Evolutionary conservation across 202 grass and related monocot species (phyloP), one percentile per base, ranked within the genome.

Genomic region (Zizania palustris): DNA sequence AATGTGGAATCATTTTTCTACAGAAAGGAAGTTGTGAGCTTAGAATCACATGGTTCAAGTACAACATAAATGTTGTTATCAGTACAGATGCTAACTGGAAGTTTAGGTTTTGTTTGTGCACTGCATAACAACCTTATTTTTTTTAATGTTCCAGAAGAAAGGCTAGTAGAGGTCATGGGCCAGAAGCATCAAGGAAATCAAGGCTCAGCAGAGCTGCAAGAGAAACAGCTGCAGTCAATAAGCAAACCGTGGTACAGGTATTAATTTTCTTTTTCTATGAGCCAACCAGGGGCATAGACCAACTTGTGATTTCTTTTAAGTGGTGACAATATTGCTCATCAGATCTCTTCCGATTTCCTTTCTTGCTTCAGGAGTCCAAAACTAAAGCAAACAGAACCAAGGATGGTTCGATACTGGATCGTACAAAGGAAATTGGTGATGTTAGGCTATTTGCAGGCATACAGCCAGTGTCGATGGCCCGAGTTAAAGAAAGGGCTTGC

Each of bases 171-270:
- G 75, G 50, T 36, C 80, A 70, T 71, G 83, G 76, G 3, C 59
- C 46, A 75, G 90, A 91, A 83, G 77, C 67, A 75, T 82, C 88
- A 53, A 93, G 80, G 85, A 95, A 69, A 69, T 78, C 85, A 61
- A 96, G 87, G 87, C 67, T 81, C 60, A 84, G 80, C 67, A 90
- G 80, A 79, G 84, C 77, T 83, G 22, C 75, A 36, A 85, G 78
- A 56, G 87, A 92, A 82, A 48, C 34, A 64, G 76, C 16, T 80
- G 70, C 54, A 35, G 28, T 79, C 40, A 78, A 42, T 55, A 85
- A 82, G 68, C 45, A 74, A 77, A 73, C 33, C 5, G 85, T 33
- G 15, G 36, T 33, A 45, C 34, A 77, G 76, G 79, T 73, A 78
- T 87, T 81, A 63, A 42, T 43, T 62, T 85, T 59, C 19, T 53